Base-by-base conservation (phyloP, 1,139 yeast species). In the Hyphopichia khmerensis region DNA sequence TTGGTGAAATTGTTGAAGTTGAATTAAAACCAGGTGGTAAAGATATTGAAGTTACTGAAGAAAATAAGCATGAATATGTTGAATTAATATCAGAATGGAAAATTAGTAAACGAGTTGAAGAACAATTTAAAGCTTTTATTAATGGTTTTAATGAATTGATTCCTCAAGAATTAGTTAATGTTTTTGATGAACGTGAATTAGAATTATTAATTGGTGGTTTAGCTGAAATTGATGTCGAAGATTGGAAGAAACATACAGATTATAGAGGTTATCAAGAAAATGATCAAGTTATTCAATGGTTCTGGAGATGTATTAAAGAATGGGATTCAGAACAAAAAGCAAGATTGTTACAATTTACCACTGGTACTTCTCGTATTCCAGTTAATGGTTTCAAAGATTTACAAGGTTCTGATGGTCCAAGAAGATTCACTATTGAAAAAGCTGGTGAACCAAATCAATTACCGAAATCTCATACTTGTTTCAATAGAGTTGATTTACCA, bases 291-390 rank as follows among this genome's bases (percentile, higher is more conserved):
- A 84, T 93, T 51, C 95, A 90, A 71, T 93, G 98, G 98, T 93
- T 93, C 79, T 93, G 99, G 99, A 83, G 82, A 65, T 86, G 96
- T 69, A 84, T 95, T 53, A 77, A 85, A 42, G 88, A 85, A 60
- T 91, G 97, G 97, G 98, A 91, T 63, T 81, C 91, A 41, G 99
- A 93, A 67, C 97, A 91, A 65, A 87, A 91, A 67, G 96, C 98
- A 2, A 82, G 99, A 66, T 75, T 93, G 59, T 74, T 93, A 57
- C 99, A 95, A 68, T 93, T 93, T 62, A 91, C 98, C 16, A 93
- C 99, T 1, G 99, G 99, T 75, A 93, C 99, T 2, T 89, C 97
- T 19, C 87, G 99, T 72, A 91, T 95, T 46, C 99, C 99, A 2
- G 99, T 93, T 51, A 93, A 93, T 66, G 99, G 99, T 34, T 93